Base-by-base conservation (phyloP, 2,329 filamentous ascomycete genomes). In the Fusarium nematophilum region DNA sequence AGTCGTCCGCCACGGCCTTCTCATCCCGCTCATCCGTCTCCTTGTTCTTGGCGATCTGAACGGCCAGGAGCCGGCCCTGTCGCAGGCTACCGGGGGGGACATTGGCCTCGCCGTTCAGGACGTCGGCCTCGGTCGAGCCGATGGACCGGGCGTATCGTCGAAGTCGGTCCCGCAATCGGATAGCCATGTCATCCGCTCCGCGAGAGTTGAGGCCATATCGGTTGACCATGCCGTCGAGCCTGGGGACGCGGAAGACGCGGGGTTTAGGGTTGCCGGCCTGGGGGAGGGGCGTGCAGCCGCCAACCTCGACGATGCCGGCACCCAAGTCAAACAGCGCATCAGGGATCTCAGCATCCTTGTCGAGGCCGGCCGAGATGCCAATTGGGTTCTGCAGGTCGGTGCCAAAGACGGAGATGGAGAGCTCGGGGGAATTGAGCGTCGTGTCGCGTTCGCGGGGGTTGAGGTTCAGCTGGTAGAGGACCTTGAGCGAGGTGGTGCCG, bases 1-100 rank as follows among this genome's bases (percentile, higher is more conserved):
- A 97, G 72, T 89, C 86, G 67, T 90, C 86, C 18, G 85, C 83
- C 44, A 98, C 90, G 26, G 93, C 93, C 34, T 90, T 85, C 57
- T 97, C 89, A 71, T 98, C 92, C 40, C 83, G 82, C 72, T 96
- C 93, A 15, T 92, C 87, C 1, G 95, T 99, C 39, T 86, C 83
- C 81, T 97, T 98, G 79, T 98, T 98, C 86, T 99, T 99, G 45
- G 94, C 93, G 34, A 98, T 87, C 78, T 99, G 95, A 14, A 99
- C 93, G 13, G 92, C 90, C 58, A 99, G 82, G 53, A 97, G 79
- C 57, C 90, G 87, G 11, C 93, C 94, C 0, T 87, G 80, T 11
- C 81, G 78, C 67, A 99, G 79, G 75, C 90, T 92, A n/a, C 95
- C 92, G 0, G 93, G 89, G 1, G 92, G 92, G 1, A 97, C 92